These are phyloP conservation scores for Suillus variegatus DNA, from an alignment of 768 basidiomycete species.

Conservation along the genomic window DNA sequence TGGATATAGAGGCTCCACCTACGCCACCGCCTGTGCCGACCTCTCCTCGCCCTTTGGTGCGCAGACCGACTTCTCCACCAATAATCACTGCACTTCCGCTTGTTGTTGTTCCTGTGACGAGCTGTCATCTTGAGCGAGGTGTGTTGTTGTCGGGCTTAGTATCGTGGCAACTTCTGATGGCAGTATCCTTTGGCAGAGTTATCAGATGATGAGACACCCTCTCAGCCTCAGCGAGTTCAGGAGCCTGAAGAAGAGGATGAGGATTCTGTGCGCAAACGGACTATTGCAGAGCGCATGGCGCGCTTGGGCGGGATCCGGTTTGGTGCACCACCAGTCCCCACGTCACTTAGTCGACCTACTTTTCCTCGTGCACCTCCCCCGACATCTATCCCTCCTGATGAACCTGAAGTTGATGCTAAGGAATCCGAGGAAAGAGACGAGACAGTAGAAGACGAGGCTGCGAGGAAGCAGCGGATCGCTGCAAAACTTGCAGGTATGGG, in stretches of 20 bases:
- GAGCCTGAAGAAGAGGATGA: constrained; percentile 35
- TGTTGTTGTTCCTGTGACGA: constrained; percentile 3
- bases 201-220: background rate
- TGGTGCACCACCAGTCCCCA: constrained; percentile 58
- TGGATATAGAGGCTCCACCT: background rate
- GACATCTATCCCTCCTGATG: constrained; percentile 31
- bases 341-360: constrained; percentile 38
- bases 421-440: constrained; percentile 29
- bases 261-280: constrained; percentile 57
- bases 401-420: constrained; percentile 21
- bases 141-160: background rate
- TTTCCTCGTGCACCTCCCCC: constrained; percentile 39
- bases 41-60: constrained; percentile 16
- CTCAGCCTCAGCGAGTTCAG: background rate
- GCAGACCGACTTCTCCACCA: constrained; percentile 22
- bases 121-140: constrained; percentile 8
- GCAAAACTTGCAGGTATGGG: constrained; percentile 57
- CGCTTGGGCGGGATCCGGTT: constrained; percentile 85
- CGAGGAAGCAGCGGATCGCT: constrained; percentile 53
- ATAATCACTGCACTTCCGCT: constrained; percentile 23
- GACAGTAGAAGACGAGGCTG: constrained; percentile 67
- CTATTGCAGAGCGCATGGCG: constrained; percentile 95
- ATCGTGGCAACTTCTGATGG: background rate
- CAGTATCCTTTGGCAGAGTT: background rate
- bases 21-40: constrained; percentile 23